Conservation (phyloP, 78 protist genomes). For the slime mould (Dictyostelium discoideum) region dicty_2.7 NC_007088.5:4702001-4702500, state of each 20-base stretch:
- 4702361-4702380: neutral
- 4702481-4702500: neutral
- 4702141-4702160: slow-evolving; percentile 18
- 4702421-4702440: slow-evolving; percentile 16
- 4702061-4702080: slow-evolving; percentile 5
- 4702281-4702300: neutral
- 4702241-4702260: neutral
- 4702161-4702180: neutral
- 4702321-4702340: neutral
- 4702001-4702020: neutral
- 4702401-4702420: neutral
- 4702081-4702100: slow-evolving; percentile 8
- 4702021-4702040: neutral
- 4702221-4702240: neutral
- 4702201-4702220: neutral
- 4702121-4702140: neutral
- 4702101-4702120: neutral
- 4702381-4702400: neutral
- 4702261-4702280: neutral
- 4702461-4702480: neutral
- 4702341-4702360: neutral
- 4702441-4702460: neutral
- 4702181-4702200: neutral
- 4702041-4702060: neutral
- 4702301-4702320: neutral